Conservation (phyloP, 306 rosid species). For the Acacia melanoxylon region DNA sequence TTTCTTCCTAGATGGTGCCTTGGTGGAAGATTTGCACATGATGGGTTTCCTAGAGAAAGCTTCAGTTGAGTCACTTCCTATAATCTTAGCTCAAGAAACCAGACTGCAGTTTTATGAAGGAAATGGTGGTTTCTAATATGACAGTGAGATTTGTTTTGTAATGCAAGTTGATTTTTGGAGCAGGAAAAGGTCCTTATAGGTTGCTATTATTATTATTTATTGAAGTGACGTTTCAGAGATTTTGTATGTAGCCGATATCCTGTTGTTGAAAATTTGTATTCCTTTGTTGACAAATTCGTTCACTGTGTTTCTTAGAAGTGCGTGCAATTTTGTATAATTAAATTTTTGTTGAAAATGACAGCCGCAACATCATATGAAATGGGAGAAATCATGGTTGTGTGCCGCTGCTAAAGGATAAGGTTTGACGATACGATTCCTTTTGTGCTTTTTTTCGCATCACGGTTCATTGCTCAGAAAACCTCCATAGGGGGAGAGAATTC, state of each 20-base stretch:
- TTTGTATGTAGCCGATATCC: neutral
- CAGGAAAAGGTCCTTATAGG: neutral
- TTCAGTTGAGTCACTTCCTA: neutral
- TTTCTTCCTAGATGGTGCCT: neutral
- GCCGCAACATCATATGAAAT: neutral
- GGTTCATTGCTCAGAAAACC: neutral
- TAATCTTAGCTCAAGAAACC: neutral
- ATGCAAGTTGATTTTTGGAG: neutral
- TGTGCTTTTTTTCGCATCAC: neutral
- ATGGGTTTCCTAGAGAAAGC: neutral
- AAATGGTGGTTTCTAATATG: neutral
- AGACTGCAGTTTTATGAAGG: neutral
- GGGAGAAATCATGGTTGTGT: neutral
- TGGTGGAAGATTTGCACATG: conserved; percentile 1
- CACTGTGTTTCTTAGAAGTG: neutral
- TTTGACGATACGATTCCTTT: neutral
- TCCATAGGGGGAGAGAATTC: neutral
- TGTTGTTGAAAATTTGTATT: neutral
- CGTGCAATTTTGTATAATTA: neutral
- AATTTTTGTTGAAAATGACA: neutral
- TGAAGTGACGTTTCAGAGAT: neutral
- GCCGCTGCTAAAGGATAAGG: neutral
- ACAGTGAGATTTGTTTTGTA: neutral
- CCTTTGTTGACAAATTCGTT: neutral
- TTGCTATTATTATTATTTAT: neutral